Base-by-base conservation (phyloP, 2,329 filamentous ascomycete genomes). In the Passalora sequoiae region DNA sequence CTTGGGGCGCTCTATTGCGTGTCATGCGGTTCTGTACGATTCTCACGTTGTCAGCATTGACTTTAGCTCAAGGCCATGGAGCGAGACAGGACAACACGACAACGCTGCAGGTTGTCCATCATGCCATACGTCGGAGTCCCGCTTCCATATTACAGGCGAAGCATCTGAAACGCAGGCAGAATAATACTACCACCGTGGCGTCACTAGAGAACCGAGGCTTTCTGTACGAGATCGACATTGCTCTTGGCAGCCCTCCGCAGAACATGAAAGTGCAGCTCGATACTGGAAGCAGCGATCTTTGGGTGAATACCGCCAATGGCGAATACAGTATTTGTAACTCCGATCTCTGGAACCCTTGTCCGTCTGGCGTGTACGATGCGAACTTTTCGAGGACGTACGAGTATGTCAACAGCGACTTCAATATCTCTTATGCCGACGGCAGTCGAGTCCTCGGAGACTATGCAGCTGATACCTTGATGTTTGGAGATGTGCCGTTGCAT, bases 341-440 rank as follows among this genome's bases (percentile, higher is more conserved):
- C 12, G 59, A 71, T 10, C 74, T 75, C 1, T 92, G 86, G 58
- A 55, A 64, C 4, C 21, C 25, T 6, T 38, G 35, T 12, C 67
- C 65, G 12, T 75, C 78, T 1, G 86, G 86, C 10, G 79, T 79
- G 1, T 94, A 89, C 64, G 63, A 68, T 29, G 76, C 84, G 33
- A 83, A 85, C 60, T 65, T 71, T 1, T 94, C 88, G 0, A 86
- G 83, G 1, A 86, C 86, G 1, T 91, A 89, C 65, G 58, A 74
- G 24, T 88, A 82, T 60, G 66, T 94, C 40, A 81, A 80, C 49
- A 81, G 77, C 57, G 73, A 79, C 48, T 94, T 95, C 71, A 89
- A 91, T 66, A 94, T 95, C 51, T 80, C 80, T 2, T 95, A 95
- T 54, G 83, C 84, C 20, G 88, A 94, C 66, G 85, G 86, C 31